phyloP scores from a whole-genome alignment of 2,329 filamentous ascomycete species.

The Zasmidium angulare region DNA sequence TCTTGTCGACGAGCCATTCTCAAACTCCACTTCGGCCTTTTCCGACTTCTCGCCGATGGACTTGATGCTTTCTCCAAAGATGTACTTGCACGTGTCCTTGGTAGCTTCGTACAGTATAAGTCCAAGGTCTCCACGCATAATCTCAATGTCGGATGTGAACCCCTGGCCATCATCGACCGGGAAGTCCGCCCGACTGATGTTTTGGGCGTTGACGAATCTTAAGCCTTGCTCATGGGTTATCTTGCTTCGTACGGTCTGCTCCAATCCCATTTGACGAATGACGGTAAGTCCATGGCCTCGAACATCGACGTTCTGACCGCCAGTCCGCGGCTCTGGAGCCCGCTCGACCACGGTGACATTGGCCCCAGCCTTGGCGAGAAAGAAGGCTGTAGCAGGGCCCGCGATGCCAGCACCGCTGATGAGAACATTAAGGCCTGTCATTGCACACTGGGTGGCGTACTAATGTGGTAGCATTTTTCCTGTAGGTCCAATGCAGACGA shows the following conservation, averaged over 20 bases:
- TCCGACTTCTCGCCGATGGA: conserved; percentile 10
- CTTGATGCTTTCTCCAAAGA: conserved; percentile 23
- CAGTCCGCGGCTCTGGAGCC: conserved; percentile 7
- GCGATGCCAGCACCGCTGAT: conserved; percentile 39
- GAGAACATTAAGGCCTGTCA: conserved; percentile 30
- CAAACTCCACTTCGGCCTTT: conserved; percentile 11
- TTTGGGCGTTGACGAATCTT: conserved; percentile 23
- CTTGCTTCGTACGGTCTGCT: conserved; percentile 18
- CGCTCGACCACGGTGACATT: conserved; percentile 39
- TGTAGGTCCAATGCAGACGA: neutral
- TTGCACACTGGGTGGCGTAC: neutral
- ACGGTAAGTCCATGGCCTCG: conserved; percentile 28
- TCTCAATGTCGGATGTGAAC: conserved; percentile 54
- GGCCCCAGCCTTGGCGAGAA: conserved; percentile 34
- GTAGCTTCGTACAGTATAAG: conserved; percentile 41
- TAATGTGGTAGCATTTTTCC: neutral
- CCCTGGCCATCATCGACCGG: conserved; percentile 23
- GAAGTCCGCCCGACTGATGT: conserved; percentile 24
- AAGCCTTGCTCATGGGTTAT: conserved; percentile 28
- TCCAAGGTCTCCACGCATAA: conserved; percentile 55
- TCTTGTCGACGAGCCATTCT: conserved; percentile 1
- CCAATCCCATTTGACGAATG: conserved; percentile 29
- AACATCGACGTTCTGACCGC: conserved; percentile 33
- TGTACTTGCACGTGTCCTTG: conserved; percentile 24
- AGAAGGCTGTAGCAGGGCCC: conserved; percentile 37